Conservation (phyloP, 1,284 basidiomycete species). For the Sporisorium graminicola region DNA sequence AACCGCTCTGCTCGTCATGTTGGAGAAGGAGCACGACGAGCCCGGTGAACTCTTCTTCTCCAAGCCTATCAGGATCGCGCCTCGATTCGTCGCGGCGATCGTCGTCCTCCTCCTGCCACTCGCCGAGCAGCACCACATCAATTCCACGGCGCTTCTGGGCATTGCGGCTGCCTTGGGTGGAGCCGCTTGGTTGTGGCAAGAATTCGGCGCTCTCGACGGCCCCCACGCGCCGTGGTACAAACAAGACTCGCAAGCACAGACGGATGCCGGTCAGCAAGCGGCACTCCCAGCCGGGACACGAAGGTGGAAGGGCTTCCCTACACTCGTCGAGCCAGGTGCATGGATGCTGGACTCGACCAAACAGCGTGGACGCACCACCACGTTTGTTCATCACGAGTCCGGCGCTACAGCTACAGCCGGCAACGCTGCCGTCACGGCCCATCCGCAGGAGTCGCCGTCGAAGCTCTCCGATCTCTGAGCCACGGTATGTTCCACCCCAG, state of each 20-base stretch:
- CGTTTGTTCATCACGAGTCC: slow-evolving; percentile 33
- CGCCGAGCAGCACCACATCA: slow-evolving; percentile 37
- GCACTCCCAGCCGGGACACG: slow-evolving; percentile 1
- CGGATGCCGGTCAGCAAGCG: neutral
- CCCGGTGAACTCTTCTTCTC: slow-evolving; percentile 52
- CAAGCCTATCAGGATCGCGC: slow-evolving; percentile 45
- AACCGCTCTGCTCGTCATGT: slow-evolving; percentile 44
- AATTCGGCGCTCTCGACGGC: slow-evolving; percentile 53
- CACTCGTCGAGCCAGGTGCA: slow-evolving; percentile 51
- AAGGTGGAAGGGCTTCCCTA: slow-evolving; percentile 51
- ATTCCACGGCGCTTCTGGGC: slow-evolving; percentile 46
- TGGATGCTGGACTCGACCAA: slow-evolving; percentile 42
- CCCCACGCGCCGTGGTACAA: slow-evolving; percentile 56
- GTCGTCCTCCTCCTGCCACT: slow-evolving; percentile 56
- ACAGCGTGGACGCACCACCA: slow-evolving; percentile 43
- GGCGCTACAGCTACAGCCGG: neutral
- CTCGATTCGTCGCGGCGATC: slow-evolving; percentile 43
- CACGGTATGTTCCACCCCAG: too few species aligned
- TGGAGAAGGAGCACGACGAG: slow-evolving; percentile 55
- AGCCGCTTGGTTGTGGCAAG: slow-evolving; percentile 52
- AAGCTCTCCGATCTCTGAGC: slow-evolving; percentile 10
- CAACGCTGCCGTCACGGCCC: neutral
- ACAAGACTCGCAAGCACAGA: neutral
- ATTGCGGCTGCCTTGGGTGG: slow-evolving; percentile 38
- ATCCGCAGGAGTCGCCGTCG: slow-evolving; percentile 5